Base-by-base conservation (phyloP, 768 basidiomycete genomes). In the Pisolithus orientalis region DNA sequence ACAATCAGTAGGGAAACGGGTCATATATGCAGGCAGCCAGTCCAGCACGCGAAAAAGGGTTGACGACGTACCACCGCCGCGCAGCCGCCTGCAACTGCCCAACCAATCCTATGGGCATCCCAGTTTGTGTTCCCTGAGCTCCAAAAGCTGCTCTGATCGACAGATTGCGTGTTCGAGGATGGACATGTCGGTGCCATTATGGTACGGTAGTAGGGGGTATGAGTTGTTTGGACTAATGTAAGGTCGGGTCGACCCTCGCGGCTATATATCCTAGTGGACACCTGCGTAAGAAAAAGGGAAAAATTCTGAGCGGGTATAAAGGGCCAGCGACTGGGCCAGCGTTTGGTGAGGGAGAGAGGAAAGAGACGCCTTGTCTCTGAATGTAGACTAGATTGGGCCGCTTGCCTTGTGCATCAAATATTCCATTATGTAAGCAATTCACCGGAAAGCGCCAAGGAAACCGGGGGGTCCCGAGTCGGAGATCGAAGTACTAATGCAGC, bases 121-220 rank as follows among this genome's bases (percentile, higher is more conserved):
- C 83, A 86, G 59, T 83, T 71, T 21, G 77, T 47, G 10, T 76
- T 75, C 37, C 74, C 70, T 0, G 71, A 57, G 59, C 70, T 69
- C 86, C 85, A 88, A 63, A 88, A 88, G 9, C 67, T 70, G 45
- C 74, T 72, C 63, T 88, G 82, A 65, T 88, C 85, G 25, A 79
- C 60, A 1, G 53, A 63, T 25, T 65, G 54, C 0, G 72, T 68
- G 57, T 87, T 85, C 49, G 75, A 73, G 0, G 79, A 73, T 13
- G 78, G 78, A 61, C 84, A 85, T 48, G 59, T 57, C 3, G 54
- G 54, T 4, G 55, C 57, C 66, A 67, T 34, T 34, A 14, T 14
- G 34, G 34, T 34, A 34, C 29, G 24, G 42, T 27, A 27, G 11
- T 21, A 39, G 3, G 13, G 11, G n/a, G 44, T 45, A 34, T 67